phyloP scores from a whole-genome alignment of 257 asterid species.

The Knoxia roxburghii region DNA sequence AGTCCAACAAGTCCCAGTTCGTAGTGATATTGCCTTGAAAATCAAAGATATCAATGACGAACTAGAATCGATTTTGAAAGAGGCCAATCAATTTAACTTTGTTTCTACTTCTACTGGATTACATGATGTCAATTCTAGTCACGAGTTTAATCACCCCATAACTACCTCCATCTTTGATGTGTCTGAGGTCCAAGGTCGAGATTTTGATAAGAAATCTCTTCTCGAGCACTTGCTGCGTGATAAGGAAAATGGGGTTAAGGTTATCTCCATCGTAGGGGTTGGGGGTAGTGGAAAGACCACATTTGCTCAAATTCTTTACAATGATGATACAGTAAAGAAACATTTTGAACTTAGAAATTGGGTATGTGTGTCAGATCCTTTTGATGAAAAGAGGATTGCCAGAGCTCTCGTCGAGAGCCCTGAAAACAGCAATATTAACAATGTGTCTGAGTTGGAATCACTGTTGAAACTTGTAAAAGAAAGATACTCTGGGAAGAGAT shows the following conservation, averaged over 20 bases:
- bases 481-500: background rate
- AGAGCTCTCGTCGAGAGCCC: no score
- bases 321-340: background rate
- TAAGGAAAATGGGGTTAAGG: background rate
- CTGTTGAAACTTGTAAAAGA: background rate
- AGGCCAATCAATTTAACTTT: background rate
- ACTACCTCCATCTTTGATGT: background rate
- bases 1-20: background rate
- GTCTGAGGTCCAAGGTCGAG: background rate
- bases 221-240: background rate
- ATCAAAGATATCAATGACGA: background rate
- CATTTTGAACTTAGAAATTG: background rate
- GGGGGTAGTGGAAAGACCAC: conserved; percentile 4
- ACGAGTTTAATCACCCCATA: background rate
- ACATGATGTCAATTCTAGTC: background rate
- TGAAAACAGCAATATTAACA: background rate
- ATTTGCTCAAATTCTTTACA: background rate
- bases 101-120: background rate
- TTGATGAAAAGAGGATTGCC: background rate
- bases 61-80: background rate
- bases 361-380: background rate
- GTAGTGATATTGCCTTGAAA: background rate
- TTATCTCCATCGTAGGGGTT: background rate
- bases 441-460: background rate
- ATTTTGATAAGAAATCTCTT: background rate